Evolutionary conservation across 495 filamentous ascomycete species (phyloP), one percentile per base, ranked within the genome.

Genomic region (Penicillium longicatenatum): DNA sequence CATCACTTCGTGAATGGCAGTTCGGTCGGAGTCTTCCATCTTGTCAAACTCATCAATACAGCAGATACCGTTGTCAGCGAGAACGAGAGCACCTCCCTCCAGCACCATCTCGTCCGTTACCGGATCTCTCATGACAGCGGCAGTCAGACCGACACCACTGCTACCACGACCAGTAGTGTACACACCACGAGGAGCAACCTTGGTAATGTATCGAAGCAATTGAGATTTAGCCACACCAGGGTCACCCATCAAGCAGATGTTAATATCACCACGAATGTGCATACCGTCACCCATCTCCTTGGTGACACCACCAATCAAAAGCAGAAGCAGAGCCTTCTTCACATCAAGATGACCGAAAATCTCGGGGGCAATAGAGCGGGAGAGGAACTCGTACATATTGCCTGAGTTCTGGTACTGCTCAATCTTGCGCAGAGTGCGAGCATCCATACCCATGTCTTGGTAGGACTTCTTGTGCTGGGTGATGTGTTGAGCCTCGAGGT

Each of bases 1-100:
- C 94, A 98, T 98, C 30, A 98, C 94, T 86, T 98, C 94, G 82
- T 98, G 94, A 68, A 98, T 98, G 29, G 95, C 95, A 0, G 94
- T 98, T 57, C 94, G 84, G 72, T 98, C 95, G 52, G 84, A 82
- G 69, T 98, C 94, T 69, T 98, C 95, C 94, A 98, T 98, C 77
- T 98, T 98, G 80, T 98, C 94, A 69, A 98, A 98, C 71, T 98
- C 94, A 78, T 98, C 94, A 74, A 98, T 98, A 70, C 94, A 98
- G 85, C 94, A 98, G 74, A 96, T 95, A 63, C 94, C 94, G 66
- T 98, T 98, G 69, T 98, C 94, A 26, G 94, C 95, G 2, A 98
- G 80, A 31, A 98, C 94, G 21, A 98, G 81, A 14, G 94, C 94
- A 72, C 94, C 94, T 37, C 95, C 95, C 76, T 98, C 94, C 41